phyloP scores from a whole-genome alignment of 306 rosid species.

The Chamaecrista fasciculata region DNA sequence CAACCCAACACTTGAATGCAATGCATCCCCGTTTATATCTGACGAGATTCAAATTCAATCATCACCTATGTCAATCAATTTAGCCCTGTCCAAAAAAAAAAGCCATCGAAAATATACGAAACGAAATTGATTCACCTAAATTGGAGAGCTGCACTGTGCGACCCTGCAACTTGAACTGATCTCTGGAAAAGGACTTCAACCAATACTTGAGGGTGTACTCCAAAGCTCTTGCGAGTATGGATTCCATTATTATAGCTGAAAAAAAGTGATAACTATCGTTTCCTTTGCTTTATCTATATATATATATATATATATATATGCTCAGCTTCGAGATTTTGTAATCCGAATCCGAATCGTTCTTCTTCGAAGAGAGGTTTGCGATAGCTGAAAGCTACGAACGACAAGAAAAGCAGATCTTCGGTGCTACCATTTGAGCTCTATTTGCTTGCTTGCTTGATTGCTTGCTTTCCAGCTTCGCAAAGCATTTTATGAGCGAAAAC shows the following conservation, averaged over 20 bases:
- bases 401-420: background rate
- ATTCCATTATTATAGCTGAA: no score
- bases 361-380: background rate
- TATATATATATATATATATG: no score
- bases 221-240: constrained; percentile 76
- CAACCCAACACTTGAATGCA: constrained; percentile 89
- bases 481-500: background rate
- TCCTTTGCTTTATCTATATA: background rate
- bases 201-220: constrained; percentile 96
- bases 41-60: constrained; percentile 27
- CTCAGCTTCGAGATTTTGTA: background rate
- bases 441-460: no score
- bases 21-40: constrained; percentile 91
- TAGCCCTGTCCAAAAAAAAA: background rate
- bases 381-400: background rate
- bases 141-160: constrained; percentile 79
- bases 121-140: constrained; percentile 52
- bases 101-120: background rate
- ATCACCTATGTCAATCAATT: background rate
- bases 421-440: background rate
- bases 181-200: constrained; percentile 89
- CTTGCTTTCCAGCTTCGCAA: background rate
- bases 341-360: background rate
- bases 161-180: constrained; percentile 91
- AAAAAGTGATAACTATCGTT: no score